Conservation (phyloP, 768 basidiomycete species). For the Kwoniella dejecticola region DNA sequence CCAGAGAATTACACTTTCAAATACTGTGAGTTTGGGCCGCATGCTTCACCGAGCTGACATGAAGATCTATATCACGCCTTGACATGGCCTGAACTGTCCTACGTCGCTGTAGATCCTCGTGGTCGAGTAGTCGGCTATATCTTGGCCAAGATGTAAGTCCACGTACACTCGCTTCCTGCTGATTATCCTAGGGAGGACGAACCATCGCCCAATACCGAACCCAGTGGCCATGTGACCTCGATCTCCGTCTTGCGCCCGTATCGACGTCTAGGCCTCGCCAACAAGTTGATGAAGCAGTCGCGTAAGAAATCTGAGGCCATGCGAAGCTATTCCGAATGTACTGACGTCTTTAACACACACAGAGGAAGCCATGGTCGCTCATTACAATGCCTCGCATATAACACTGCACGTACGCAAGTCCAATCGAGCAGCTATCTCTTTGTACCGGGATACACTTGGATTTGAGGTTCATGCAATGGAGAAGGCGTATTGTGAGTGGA, state of each 20-base stretch:
- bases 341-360: conserved; percentile 2
- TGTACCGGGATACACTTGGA: conserved; percentile 86
- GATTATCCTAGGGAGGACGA: conserved; percentile 60
- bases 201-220: conserved; percentile 59
- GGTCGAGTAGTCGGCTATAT: conserved; percentile 93
- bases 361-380: conserved; percentile 89
- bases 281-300: conserved; percentile 88
- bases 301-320: conserved; percentile 62
- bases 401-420: conserved; percentile 91
- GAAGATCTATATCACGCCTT: conserved; percentile 84
- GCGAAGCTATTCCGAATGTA: not conserved
- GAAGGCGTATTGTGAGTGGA: conserved; percentile 80
- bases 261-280: conserved; percentile 86
- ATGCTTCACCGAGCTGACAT: not conserved
- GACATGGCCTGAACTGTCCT: conserved; percentile 92
- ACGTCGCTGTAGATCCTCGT: conserved; percentile 85
- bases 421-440: conserved; percentile 84
- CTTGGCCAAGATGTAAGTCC: conserved; percentile 80
- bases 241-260: conserved; percentile 91
- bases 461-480: conserved; percentile 85
- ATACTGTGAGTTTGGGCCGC: conserved; percentile 66
- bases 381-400: conserved; percentile 82
- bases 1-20: conserved; percentile 82
- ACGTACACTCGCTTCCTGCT: conserved; percentile 28
- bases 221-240: conserved; percentile 91